A percentile compares a stretch with the other conserved stretches of the same genome.
These are phyloP conservation scores for Endotrypanum monterogeii DNA, from an alignment of 208 protist genomes.

Conservation along the genomic window DNA sequence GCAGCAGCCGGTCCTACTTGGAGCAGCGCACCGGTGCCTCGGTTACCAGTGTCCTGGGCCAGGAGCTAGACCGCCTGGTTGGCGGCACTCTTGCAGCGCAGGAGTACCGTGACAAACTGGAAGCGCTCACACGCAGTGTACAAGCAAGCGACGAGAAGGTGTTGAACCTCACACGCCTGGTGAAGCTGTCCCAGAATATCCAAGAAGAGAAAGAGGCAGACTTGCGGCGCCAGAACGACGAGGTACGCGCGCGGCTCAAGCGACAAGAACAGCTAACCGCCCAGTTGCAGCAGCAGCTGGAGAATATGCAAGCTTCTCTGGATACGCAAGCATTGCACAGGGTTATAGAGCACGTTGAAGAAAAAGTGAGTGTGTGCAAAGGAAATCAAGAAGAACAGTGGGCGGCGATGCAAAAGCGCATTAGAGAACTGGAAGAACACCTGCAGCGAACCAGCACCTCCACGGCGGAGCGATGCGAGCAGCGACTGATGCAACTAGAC, in stretches of 20 bases:
- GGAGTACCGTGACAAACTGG: constrained; percentile 55
- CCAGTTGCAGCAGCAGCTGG: constrained; percentile 48
- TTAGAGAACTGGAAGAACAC: constrained; percentile 17
- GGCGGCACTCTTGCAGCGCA: constrained; percentile 72
- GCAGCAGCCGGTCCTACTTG: not conserved
- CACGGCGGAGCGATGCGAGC: constrained; percentile 26
- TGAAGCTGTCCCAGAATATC: constrained; percentile 77
- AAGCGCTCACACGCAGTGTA: constrained; percentile 47
- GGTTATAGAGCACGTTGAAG: constrained; percentile 21
- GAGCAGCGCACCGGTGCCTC: constrained; percentile 2
- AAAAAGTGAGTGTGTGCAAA: constrained; percentile 7
- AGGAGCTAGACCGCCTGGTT: constrained; percentile 55
- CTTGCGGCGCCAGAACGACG: constrained; percentile 65
- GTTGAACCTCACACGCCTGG: constrained; percentile 76
- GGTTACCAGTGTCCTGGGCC: constrained; percentile 20
- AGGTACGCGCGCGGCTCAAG: constrained; percentile 64
- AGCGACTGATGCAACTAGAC: constrained; percentile 29
- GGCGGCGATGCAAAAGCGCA: constrained; percentile 22
- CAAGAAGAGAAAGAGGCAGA: constrained; percentile 72
- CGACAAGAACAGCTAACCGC: constrained; percentile 67
- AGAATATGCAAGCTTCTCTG: constrained; percentile 18
- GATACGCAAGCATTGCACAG: constrained; percentile 26
- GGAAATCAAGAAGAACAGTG: constrained; percentile 32
- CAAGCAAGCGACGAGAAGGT: constrained; percentile 77
- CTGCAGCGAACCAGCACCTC: constrained; percentile 1